Conservation (phyloP, 805 yeast genomes). For the Nadsonia fulvescens region DNA sequence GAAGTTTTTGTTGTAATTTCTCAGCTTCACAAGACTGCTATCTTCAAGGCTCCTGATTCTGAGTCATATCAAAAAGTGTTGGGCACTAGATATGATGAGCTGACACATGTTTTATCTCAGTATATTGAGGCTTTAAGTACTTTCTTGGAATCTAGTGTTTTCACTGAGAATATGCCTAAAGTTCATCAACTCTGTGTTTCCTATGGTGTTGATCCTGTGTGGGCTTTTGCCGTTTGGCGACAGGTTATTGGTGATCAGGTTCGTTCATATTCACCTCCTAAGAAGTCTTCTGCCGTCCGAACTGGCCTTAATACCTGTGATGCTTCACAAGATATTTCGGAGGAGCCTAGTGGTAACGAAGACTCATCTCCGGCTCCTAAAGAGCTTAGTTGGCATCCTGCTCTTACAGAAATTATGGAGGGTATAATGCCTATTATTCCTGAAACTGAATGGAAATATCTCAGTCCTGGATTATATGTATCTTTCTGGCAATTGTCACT, state of each 20-base stretch:
- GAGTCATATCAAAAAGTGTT: constrained; percentile 48
- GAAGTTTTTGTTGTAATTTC: constrained; percentile 54
- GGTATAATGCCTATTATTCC: constrained; percentile 14
- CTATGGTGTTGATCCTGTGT: constrained; percentile 22
- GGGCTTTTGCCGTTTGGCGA: constrained; percentile 76
- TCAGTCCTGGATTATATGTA: constrained; percentile 26
- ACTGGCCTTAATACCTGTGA: too few relatives aligned
- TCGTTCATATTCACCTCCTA: constrained; percentile 25
- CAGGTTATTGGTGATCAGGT: constrained; percentile 16
- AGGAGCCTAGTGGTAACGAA: constrained; percentile 11
- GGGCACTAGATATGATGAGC: constrained; percentile 55
- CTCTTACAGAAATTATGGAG: constrained; percentile 18
- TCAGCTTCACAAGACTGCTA: constrained; percentile 25
- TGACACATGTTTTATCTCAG: constrained; percentile 46
- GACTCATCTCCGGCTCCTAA: too few relatives aligned
- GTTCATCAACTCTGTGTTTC: constrained; percentile 7
- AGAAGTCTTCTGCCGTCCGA: too few relatives aligned
- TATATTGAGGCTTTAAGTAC: constrained; percentile 40
- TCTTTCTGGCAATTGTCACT: constrained; percentile 60
- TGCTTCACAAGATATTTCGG: constrained; percentile 22
- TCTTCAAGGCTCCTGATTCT: constrained; percentile 18
- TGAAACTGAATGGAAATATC: constrained; percentile 14
- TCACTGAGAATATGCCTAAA: too few relatives aligned
- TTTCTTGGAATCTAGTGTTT: too few relatives aligned
- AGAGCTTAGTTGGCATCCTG: constrained; percentile 24